These are phyloP conservation scores for Auriscalpium orientale DNA, from an alignment of 768 basidiomycete genomes.

Conservation along the genomic window DNA sequence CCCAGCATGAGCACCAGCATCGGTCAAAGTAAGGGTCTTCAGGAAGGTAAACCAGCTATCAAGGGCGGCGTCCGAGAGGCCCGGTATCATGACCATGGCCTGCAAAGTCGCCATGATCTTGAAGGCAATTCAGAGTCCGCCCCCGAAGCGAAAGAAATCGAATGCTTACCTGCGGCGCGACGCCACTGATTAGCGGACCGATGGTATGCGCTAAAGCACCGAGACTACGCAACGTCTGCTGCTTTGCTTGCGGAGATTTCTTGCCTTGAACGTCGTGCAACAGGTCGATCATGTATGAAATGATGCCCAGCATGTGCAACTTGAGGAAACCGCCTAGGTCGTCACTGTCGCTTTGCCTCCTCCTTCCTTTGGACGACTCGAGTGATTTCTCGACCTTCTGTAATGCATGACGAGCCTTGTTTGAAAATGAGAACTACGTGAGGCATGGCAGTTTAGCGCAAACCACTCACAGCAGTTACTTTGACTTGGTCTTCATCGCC, in stretches of 20 bases:
- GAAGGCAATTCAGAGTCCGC: constrained; percentile 6
- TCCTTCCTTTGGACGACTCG: constrained; percentile 19
- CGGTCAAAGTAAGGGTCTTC: constrained; percentile 51
- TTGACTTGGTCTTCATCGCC: constrained; percentile 55
- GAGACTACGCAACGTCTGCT: constrained; percentile 71
- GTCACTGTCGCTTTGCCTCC: constrained; percentile 15
- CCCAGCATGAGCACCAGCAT: constrained; percentile 79
- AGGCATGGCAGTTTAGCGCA: background rate
- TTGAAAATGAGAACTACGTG: background rate
- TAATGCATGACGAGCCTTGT: constrained; percentile 38
- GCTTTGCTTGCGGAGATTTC: constrained; percentile 59
- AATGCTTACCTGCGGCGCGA: constrained; percentile 73
- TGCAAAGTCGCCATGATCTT: constrained; percentile 97
- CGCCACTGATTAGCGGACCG: constrained; percentile 62
- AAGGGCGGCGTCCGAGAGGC: constrained; percentile 72
- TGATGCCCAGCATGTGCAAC: constrained; percentile 74
- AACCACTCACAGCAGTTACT: constrained; percentile 35
- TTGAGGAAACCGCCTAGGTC: constrained; percentile 59
- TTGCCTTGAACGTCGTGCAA: constrained; percentile 80
- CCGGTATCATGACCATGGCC: constrained; percentile 69
- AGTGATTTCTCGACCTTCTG: constrained; percentile 33
- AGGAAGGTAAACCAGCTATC: constrained; percentile 77
- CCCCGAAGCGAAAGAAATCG: background rate
- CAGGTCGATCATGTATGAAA: constrained; percentile 79
- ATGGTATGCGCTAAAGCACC: constrained; percentile 65